Evolutionary conservation across 202 grass and related monocot species (phyloP), one percentile per base, ranked within the genome.

Genomic region (Musa balbisiana): DNA sequence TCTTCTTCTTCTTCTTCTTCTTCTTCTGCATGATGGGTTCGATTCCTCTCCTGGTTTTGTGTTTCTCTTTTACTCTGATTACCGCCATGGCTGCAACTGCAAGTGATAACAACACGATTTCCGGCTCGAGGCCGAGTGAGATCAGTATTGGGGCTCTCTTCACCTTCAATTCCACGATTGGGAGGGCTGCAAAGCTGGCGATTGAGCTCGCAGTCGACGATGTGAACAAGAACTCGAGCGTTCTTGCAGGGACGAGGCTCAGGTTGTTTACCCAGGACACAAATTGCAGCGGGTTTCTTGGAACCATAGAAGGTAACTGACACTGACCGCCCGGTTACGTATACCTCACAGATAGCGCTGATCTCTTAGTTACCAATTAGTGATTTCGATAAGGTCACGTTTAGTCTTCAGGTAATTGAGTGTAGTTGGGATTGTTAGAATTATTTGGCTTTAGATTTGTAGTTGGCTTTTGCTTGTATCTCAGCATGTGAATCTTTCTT

Each of bases 251-350:
- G 72, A 89, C 86, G 19, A 88, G 64, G 52, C 68, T 97, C 27
- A 87, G 79, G 62, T 17, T 97, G 69, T 58, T 87, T 26, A 73
- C 76, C 81, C 90, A 93, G 80, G 90, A 97, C 69, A 91, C 94
- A 14, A 93, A 97, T 73, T 97, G 90, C 88, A 97, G 90, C 75
- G 88, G 90, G 19, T 97, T 97, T 89, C 65, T 93, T 49, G 94
- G 94, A 60, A 93, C 78, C 49, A 84, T 93, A 22, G 83, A 89
- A 89, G 93, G 88, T 97, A 62, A 51, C 11, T 69, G 21, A 25
- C 82, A 49, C 67, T 33, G 51, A 26, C 21, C 24, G 3, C 49
- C 15, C 13, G 9, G 51, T 14, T 20, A 25, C 12, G 11, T 8
- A 58, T 43, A 43, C 33, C 33, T 43, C 33, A 58, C 55, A 58